Percentiles rank a stretch among this genome's conserved stretches.
These are phyloP conservation scores for Moniliophthora roreri DNA, from an alignment of 1,284 basidiomycete genomes.

Conservation along the genomic window DNA sequence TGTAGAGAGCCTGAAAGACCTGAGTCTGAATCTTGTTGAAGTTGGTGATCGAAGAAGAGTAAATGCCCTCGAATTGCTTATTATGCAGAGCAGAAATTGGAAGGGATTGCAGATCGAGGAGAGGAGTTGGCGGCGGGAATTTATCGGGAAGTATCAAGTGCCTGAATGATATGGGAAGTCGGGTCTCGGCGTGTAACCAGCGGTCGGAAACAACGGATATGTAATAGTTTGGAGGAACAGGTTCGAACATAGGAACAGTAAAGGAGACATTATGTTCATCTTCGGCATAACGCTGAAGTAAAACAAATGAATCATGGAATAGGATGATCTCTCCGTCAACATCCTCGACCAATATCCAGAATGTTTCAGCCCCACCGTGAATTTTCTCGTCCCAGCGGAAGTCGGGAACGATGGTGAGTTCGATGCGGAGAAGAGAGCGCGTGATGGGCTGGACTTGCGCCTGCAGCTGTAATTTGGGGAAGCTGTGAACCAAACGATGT, in stretches of 20 bases:
- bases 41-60: conserved; percentile 71
- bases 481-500: conserved; percentile 93
- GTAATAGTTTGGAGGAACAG: conserved; percentile 97
- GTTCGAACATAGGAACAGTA: conserved; percentile 96
- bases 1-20: conserved; percentile 97
- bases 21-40: conserved; percentile 99
- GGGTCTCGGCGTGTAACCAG: conserved; percentile 95
- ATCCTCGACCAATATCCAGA: conserved; percentile 94
- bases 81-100: conserved; percentile 92
- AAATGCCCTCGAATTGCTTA: conserved; percentile 86
- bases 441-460: conserved; percentile 96
- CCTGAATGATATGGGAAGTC: conserved; percentile 96
- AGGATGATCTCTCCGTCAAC: conserved; percentile 96
- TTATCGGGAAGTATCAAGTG: conserved; percentile 97
- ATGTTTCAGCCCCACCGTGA: conserved; percentile 86
- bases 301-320: conserved; percentile 91
- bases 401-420: conserved; percentile 91
- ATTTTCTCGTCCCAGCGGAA: conserved; percentile 98
- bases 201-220: conserved; percentile 94
- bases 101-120: conserved; percentile 91
- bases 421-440: conserved; percentile 83
- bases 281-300: conserved; percentile 89
- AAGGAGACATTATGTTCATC: conserved; percentile 94
- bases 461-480: conserved; percentile 93
- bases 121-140: conserved; percentile 90